Evolutionary conservation across 2,329 filamentous ascomycete species (phyloP), one percentile per base, ranked within the genome.

Genomic region (Aschersonia sp.): DNA sequence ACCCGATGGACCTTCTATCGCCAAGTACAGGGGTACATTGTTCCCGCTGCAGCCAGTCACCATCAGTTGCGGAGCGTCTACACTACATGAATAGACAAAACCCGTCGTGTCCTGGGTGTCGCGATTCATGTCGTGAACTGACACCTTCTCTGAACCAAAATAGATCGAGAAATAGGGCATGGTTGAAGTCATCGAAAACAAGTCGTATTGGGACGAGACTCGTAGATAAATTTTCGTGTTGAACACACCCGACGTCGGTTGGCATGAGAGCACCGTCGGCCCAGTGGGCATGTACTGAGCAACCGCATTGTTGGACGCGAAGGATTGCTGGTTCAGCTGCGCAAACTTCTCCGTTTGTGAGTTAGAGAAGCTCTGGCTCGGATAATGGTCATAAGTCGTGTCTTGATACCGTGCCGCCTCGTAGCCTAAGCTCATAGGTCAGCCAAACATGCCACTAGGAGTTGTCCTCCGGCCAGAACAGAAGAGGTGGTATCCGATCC

Each of bases 131-230:
- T 81, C 74, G 48, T 78, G 72, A n/a, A 62, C 58, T 1, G 61
- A 56, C 62, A 81, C 84, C 62, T 82, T 81, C 57, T 84, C 78
- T n/a, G 76, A 73, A n/a, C 87, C 88, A 64, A 95, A 94, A 44
- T 82, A 75, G 48, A 95, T 65, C 53, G 69, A 82, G 57, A 86
- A 80, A 46, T 72, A 71, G 2, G 74, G 69, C 48, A 69, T 59
- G 42, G 70, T 74, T 50, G 72, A 73, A 32, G 72, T 74, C 63
- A 81, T 75, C 49, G 65, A 60, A 52, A 73, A 65, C 51, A 94
- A 67, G 59, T 94, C 84, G 66, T 85, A 86, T 51, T 82, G 75
- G 43, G 84, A 83, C 47, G 82, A 80, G 31, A 94, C 76, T 60
- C 85, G 83, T 53, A 95, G 73, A 51, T 77, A 74, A 7, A 95